Percentiles rank a stretch among this genome's conserved stretches.
Evolutionary conservation across 768 basidiomycete genomes (phyloP).

Genomic region (Leccinum disarticulatum): DNA sequence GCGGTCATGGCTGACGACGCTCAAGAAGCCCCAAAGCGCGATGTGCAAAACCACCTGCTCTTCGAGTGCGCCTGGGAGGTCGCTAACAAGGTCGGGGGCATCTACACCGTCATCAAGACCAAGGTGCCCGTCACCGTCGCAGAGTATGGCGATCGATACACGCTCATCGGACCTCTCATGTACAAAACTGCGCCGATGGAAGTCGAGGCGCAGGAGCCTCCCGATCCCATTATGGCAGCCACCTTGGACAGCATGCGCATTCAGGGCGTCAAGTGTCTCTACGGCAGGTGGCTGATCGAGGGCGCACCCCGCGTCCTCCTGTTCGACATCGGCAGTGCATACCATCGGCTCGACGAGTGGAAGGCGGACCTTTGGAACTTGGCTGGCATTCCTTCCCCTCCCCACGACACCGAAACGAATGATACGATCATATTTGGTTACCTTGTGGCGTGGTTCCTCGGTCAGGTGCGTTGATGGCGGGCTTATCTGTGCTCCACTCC

Average conservation of each 20-base stretch:
- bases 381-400: slow-evolving; percentile 95
- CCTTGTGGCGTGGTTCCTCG: slow-evolving; percentile 99
- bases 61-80: slow-evolving; percentile 99
- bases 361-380: slow-evolving; percentile 98
- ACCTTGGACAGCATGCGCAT: slow-evolving; percentile 81
- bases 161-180: slow-evolving; percentile 94
- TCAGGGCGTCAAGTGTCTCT: slow-evolving; percentile 90
- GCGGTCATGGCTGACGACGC: slow-evolving; percentile 22
- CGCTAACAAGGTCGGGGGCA: slow-evolving; percentile 98
- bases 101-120: slow-evolving; percentile 99
- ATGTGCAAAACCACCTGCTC: slow-evolving; percentile 76
- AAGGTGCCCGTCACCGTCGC: slow-evolving; percentile 97
- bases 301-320: slow-evolving; percentile 93
- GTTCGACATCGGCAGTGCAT: slow-evolving; percentile 91
- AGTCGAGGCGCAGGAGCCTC: slow-evolving; percentile 90
- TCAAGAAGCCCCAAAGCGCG: slow-evolving; percentile 46
- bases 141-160: slow-evolving; percentile 94
- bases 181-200: slow-evolving; percentile 99
- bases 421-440: slow-evolving; percentile 98
- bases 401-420: slow-evolving; percentile 97
- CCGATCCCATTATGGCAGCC: slow-evolving; percentile 72
- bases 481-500: slow-evolving; percentile 1
- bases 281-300: slow-evolving; percentile 98
- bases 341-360: slow-evolving; percentile 93
- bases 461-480: slow-evolving; percentile 65